Base-by-base conservation (phyloP, 2,329 filamentous ascomycete genomes). In the Colletotrichum tropicicola region DNA sequence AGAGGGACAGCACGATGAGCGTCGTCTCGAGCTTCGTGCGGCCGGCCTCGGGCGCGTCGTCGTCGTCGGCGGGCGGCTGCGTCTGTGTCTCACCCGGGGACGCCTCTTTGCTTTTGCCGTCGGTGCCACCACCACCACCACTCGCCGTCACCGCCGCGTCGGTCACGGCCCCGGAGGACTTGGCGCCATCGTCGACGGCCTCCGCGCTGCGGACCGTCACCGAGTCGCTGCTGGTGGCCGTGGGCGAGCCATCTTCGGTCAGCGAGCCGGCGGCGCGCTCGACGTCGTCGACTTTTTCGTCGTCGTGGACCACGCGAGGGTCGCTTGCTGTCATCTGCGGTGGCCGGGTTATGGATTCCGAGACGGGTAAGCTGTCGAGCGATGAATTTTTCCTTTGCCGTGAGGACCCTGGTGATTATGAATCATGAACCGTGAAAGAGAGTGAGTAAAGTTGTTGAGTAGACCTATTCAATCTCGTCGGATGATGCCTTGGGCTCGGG, bases 21-120 rank as follows among this genome's bases (percentile, higher is more conserved):
- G 56, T 43, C 3, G 77, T 81, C 71, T 82, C 69, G 12, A 79
- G 61, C 41, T 70, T 75, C 7, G 79, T 81, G 52, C 80, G 74
- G 19, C 69, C 61, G 39, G 74, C 74, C 59, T 80, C 78, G 6
- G 77, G 76, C 28, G 35, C 57, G 47, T 62, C 52, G 35, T 48
- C 60, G 39, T 45, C 44, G 25, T 41, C 47, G 35, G 27, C 30
- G 15, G 32, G 9, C 8, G 62, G 44, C n/a, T 45, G 39, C 6
- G 39, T 12, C 39, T 13, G 27, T 28, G 5, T 15, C n/a, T 44
- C 19, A 13, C 35, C 54, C n/a, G n/a, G n/a, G 49, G 49, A 10
- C 44, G 45, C 59, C 21, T 28, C 47, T 15, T 60, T 47, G 37
- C 39, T 28, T 32, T 54, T 45, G 21, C 19, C 48, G 30, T 28